phyloP scores from a whole-genome alignment of 176 grass and related monocot species.

The Ensete glaucum region DNA sequence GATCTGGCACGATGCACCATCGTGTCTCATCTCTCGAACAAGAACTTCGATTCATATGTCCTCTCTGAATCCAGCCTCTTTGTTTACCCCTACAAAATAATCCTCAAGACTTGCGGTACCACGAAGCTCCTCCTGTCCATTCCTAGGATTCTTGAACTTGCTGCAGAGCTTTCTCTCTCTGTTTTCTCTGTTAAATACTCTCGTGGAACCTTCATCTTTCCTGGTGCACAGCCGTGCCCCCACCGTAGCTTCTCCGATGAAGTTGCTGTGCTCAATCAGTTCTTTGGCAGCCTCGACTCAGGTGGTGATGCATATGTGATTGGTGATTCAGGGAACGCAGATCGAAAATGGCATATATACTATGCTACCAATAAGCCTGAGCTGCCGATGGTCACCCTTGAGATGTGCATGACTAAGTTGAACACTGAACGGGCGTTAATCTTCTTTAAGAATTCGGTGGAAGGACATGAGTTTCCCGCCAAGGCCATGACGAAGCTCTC shows the following conservation, averaged over 20 bases:
- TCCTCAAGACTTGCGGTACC: slow-evolving; percentile 74
- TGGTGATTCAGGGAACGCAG: slow-evolving; percentile 41
- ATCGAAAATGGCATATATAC: slow-evolving; percentile 69
- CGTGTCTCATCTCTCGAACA: slow-evolving; percentile 61
- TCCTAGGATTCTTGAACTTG: slow-evolving; percentile 67
- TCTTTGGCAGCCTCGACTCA: slow-evolving; percentile 44
- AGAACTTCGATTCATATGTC: slow-evolving; percentile 63
- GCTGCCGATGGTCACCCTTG: slow-evolving; percentile 51
- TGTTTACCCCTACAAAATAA: slow-evolving; percentile 52
- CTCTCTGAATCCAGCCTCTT: slow-evolving; percentile 80
- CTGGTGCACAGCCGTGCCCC: slow-evolving; percentile 54
- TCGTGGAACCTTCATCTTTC: slow-evolving; percentile 66
- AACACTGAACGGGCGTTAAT: slow-evolving; percentile 50
- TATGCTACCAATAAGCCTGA: slow-evolving; percentile 52
- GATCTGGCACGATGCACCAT: slow-evolving; percentile 72
- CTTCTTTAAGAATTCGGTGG: slow-evolving; percentile 55
- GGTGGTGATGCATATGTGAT: slow-evolving; percentile 61
- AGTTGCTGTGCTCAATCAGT: slow-evolving; percentile 39
- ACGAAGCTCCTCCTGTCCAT: slow-evolving; percentile 69
- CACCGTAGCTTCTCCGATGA: slow-evolving; percentile 76
- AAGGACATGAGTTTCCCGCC: slow-evolving; percentile 35
- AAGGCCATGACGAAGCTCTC: slow-evolving; percentile 66
- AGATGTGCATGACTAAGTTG: slow-evolving; percentile 79
- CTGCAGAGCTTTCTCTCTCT: slow-evolving; percentile 51
- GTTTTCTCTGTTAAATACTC: slow-evolving; percentile 64